These are phyloP conservation scores for Asclepias syriaca DNA, from an alignment of 257 asterid genomes.

Conservation along the genomic window DNA sequence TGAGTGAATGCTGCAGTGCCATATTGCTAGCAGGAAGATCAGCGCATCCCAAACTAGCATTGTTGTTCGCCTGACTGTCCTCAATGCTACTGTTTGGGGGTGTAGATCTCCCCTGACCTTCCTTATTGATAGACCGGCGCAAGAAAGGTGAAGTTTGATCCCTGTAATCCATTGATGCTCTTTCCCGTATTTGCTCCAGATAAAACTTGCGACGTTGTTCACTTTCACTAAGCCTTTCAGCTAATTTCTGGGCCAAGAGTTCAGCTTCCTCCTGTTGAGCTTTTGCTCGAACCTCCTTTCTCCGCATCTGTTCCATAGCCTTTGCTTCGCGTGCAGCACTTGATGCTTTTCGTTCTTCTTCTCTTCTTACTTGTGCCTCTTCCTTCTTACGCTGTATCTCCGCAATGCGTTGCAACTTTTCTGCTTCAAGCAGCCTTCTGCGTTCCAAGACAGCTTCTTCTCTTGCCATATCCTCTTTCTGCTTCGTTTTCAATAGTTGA, in stretches of 20 bases:
- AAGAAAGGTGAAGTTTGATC: constrained; percentile 96
- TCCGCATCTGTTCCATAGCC: constrained; percentile 85
- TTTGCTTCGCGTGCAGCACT: constrained; percentile 98
- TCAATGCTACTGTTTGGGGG: constrained; percentile 43
- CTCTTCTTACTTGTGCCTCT: constrained; percentile 97
- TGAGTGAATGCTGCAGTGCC: constrained; percentile 59
- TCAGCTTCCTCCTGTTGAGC: constrained; percentile 98
- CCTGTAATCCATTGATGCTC: constrained; percentile 97
- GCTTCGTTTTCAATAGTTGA: constrained; percentile 76
- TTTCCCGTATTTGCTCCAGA: constrained; percentile 95
- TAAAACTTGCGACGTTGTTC: constrained; percentile 90
- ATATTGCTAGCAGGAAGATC: constrained; percentile 37
- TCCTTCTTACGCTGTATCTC: constrained; percentile 92
- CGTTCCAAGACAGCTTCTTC: constrained; percentile 99
- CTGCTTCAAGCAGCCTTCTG: constrained; percentile 86
- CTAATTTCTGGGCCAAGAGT: constrained; percentile 90
- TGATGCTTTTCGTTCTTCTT: constrained; percentile 96
- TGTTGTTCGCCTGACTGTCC: constrained; percentile 49
- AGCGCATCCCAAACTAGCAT: constrained; percentile 37
- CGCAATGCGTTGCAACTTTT: constrained; percentile 91
- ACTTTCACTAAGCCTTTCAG: constrained; percentile 92
- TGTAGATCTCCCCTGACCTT: constrained; percentile 57
- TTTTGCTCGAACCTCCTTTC: constrained; percentile 89
- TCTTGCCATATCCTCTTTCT: constrained; percentile 93
- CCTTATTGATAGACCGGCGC: constrained; percentile 73